phyloP scores from a whole-genome alignment of 192 early-diverging fungal species.

The Spizellomyces punctatus region DNA sequence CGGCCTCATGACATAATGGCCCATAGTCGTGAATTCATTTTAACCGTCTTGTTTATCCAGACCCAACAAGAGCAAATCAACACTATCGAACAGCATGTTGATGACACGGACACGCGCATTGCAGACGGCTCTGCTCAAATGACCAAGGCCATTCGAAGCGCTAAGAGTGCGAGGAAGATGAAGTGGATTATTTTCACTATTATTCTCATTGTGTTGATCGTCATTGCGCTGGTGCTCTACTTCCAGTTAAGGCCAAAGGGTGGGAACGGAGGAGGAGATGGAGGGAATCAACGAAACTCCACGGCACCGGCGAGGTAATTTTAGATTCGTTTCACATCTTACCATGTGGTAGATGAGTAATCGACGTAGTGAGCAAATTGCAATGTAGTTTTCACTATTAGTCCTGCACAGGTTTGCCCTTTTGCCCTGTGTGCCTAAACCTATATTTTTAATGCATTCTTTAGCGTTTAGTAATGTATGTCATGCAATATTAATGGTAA shows the following conservation, averaged over 20 bases:
- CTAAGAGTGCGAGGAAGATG: slow-evolving; percentile 44
- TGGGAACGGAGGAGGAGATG: not conserved
- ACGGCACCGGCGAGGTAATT: too few species aligned
- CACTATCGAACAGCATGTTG: slow-evolving; percentile 49
- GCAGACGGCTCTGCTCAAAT: slow-evolving; percentile 43
- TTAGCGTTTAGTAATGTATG: too few species aligned
- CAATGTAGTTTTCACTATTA: too few species aligned
- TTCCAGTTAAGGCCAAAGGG: not conserved
- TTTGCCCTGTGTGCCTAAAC: too few species aligned
- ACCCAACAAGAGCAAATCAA: slow-evolving; percentile 52
- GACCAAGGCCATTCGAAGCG: slow-evolving; percentile 45
- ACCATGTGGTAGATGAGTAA: too few species aligned
- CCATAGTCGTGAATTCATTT: too few species aligned
- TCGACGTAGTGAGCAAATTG: too few species aligned
- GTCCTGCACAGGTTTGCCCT: too few species aligned
- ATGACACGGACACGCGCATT: slow-evolving; percentile 34
- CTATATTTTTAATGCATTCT: too few species aligned
- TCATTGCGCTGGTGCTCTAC: slow-evolving; percentile 3
- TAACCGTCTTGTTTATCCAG: slow-evolving; percentile 3
- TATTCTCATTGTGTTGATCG: slow-evolving; percentile 18
- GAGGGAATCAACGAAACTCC: not conserved
- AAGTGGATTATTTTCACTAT: slow-evolving; percentile 37
- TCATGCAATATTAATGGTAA: too few species aligned
- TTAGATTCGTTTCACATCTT: too few species aligned
- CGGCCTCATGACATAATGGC: too few species aligned